Evolutionary conservation across 2,329 filamentous ascomycete species (phyloP), one percentile per base, ranked within the genome.

Genomic region (Plectosphaerella plurivora): DNA sequence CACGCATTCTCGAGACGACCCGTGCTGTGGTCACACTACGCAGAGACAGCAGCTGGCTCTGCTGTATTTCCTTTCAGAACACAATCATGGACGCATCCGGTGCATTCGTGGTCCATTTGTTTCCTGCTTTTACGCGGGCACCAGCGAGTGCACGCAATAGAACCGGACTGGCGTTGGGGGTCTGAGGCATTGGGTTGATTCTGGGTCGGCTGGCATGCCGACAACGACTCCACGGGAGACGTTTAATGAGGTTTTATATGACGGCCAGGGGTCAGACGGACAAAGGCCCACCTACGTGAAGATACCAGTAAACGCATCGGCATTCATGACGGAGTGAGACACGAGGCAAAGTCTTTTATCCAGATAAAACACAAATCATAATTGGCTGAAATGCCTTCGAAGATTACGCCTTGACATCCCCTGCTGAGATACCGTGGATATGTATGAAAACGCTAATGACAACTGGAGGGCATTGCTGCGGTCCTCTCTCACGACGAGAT

Each of bases 401-500:
- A 33, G 8, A 47, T 47, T 47, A 35, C 45, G 24, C 20, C 45
- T 33, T 9, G 28, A 9, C 28, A 9, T 33, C 28, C 28, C 11
- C 28, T 33, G 28, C 28, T 33, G 28, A 12, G 28, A 33, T 12
- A 9, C 28, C 28, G 28, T 33, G 22, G 22, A 33, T 12, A 33
- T 33, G 15, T 41, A 15, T 41, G 37, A 41, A 15, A 15, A 41
- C 37, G 37, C 37, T n/a, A 41, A 41, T 37, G 35, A 7, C 35
- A n/a, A 15, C 14, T 41, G 7, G 28, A 33, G 11, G 9, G 11
- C 28, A 33, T 10, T 33, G 28, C 22, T 22, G 28, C 44, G 18
- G 20, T 50, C 18, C 20, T 37, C 35, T 50, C 41, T 50, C 60
- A 67, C 46, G 71, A 70, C 59, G 72, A 82, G 59, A 84, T 79